phyloP scores from a whole-genome alignment of 306 rosid genomes.

The Cucumis cinereus region DNA sequence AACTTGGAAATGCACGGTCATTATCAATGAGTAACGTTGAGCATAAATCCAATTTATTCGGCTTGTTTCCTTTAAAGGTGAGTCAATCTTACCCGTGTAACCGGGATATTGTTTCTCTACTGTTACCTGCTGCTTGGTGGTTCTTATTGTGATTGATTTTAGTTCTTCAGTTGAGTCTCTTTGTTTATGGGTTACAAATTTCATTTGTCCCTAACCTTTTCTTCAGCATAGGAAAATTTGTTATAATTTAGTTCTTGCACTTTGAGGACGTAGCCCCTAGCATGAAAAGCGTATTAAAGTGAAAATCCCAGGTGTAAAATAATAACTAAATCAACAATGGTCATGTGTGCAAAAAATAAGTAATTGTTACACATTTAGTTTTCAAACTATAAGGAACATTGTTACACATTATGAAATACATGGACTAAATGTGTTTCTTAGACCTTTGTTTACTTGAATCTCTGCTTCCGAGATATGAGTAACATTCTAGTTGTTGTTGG shows the following conservation, averaged over 20 bases:
- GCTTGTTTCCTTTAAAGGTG: slow-evolving; percentile 73
- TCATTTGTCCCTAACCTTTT: neutral
- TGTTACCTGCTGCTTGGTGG: neutral
- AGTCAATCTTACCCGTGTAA: slow-evolving; percentile 2
- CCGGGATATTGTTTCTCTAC: neutral
- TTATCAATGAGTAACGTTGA: slow-evolving; percentile 27
- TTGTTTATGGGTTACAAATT: neutral
- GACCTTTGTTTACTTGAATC: neutral
- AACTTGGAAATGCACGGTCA: slow-evolving; percentile 39
- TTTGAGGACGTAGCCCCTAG: neutral
- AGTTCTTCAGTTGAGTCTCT: neutral
- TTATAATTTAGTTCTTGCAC: neutral
- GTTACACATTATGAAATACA: neutral
- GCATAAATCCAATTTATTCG: slow-evolving; percentile 59
- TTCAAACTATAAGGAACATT: neutral
- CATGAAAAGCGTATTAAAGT: neutral
- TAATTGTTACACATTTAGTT: neutral
- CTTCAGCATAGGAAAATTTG: neutral
- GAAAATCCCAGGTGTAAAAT: neutral
- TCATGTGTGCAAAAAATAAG: neutral
- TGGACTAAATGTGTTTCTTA: neutral
- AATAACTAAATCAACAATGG: neutral
- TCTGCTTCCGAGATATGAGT: neutral
- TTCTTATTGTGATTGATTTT: neutral
- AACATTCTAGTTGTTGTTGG: neutral